These are phyloP conservation scores for Pilasporangium apinafurcum DNA, from an alignment of 352 stramenopile species.

Conservation along the genomic window DNA sequence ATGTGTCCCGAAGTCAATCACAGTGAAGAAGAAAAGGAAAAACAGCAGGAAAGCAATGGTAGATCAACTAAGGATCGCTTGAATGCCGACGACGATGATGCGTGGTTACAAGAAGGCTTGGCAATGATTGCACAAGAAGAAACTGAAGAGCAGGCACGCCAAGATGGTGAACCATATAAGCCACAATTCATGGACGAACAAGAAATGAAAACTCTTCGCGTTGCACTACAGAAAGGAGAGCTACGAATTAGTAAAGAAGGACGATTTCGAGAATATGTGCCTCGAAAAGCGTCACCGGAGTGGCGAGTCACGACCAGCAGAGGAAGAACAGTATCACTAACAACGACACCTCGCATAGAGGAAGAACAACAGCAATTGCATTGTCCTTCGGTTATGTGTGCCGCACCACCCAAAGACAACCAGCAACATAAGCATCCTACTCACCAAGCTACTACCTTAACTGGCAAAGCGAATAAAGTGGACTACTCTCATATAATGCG, in stretches of 20 bases:
- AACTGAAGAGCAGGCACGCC: no score
- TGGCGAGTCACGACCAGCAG: background rate
- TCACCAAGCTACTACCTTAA: no score
- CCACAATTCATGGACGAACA: conserved; percentile 51
- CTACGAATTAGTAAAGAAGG: conserved; percentile 31
- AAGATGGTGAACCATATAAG: conserved; percentile 23
- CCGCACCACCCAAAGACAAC: no score
- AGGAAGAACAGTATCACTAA: background rate
- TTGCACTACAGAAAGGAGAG: conserved; percentile 26
- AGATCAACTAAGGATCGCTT: no score
- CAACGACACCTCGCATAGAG: background rate
- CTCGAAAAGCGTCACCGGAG: conserved; percentile 14
- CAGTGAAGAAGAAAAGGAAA: no score
- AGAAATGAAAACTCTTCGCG: conserved; percentile 36
- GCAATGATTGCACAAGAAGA: no score
- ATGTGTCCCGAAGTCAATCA: no score
- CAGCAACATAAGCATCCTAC: no score
- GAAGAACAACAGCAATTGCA: no score
- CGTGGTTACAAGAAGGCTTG: background rate
- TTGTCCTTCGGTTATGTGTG: no score
- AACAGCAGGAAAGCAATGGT: no score
- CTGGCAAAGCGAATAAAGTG: no score
- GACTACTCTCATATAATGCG: conserved; percentile 32
- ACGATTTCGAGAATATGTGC: conserved; percentile 38
- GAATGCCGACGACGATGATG: background rate